These are phyloP conservation scores for Salix suchowensis DNA, from an alignment of 345 rosid genomes.

Conservation along the genomic window DNA sequence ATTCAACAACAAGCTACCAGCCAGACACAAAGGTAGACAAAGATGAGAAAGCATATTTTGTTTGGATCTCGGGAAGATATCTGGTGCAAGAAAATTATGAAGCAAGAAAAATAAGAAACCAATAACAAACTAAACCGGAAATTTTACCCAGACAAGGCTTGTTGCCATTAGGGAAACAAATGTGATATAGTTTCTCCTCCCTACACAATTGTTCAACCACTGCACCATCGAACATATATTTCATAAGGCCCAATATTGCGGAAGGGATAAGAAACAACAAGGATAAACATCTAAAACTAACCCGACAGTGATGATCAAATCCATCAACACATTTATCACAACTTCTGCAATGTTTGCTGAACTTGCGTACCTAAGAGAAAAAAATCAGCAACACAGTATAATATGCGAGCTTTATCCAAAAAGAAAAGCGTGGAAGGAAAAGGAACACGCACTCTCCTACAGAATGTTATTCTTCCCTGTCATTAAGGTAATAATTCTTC, in stretches of 20 bases:
- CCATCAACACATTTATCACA: conserved; percentile 95
- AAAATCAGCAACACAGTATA: not conserved
- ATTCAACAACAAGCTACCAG: conserved; percentile 76
- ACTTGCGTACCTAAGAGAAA: conserved; percentile 60
- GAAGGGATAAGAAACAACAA: not conserved
- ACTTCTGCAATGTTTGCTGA: conserved; percentile 96
- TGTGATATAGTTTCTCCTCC: conserved; percentile 78
- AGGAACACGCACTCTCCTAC: not conserved
- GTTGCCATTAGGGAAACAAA: conserved; percentile 87
- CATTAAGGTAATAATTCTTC: not conserved
- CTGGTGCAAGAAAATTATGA: not conserved
- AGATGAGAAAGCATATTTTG: not conserved
- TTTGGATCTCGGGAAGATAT: not conserved
- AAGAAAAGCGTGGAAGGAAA: not conserved
- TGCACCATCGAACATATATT: conserved; percentile 31
- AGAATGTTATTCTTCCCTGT: not conserved
- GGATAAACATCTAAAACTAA: conserved; percentile 30
- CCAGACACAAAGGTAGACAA: conserved; percentile 9
- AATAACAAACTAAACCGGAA: not conserved
- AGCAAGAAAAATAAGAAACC: conserved; percentile 1
- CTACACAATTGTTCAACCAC: conserved; percentile 98
- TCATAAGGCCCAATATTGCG: not conserved
- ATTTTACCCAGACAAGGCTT: conserved; percentile 82
- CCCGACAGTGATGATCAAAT: conserved; percentile 97
- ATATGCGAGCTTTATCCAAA: not conserved